Evolutionary conservation across 257 asterid species (phyloP).

Genomic region (Jaltomata sinuosa): DNA sequence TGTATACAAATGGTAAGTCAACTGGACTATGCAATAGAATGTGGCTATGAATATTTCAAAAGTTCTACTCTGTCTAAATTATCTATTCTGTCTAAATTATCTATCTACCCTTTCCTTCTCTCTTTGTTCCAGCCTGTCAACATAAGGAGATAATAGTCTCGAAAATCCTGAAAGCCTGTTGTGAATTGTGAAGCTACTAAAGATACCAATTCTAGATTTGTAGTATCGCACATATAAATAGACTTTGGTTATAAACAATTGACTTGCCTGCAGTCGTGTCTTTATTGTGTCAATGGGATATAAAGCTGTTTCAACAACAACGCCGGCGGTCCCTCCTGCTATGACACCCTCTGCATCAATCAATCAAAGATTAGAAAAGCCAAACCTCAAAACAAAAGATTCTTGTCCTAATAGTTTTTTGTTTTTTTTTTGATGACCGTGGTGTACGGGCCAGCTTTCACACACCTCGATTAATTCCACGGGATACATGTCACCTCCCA

Average conservation of each 20-base stretch:
- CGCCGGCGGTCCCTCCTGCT: constrained; percentile 97
- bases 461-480: too few relatives aligned
- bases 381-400: background rate
- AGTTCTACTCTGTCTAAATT: background rate
- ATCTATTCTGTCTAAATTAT: background rate
- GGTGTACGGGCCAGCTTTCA: too few relatives aligned
- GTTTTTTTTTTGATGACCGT: too few relatives aligned
- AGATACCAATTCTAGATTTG: background rate
- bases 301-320: constrained; percentile 85
- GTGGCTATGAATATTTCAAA: background rate
- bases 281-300: constrained; percentile 95
- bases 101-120: background rate
- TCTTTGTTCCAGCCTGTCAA: background rate
- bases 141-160: background rate
- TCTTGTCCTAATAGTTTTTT: background rate
- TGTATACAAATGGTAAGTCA: background rate
- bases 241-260: background rate
- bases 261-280: constrained; percentile 84
- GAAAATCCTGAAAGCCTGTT: background rate
- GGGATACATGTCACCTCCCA: too few relatives aligned
- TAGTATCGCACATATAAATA: background rate
- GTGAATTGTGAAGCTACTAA: background rate
- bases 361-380: background rate
- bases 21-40: background rate
- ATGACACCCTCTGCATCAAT: constrained; percentile 74